A percentile compares a stretch with the other conserved stretches of the same genome.
Evolutionary conservation across 164 flowering plant species (phyloP).

Genomic region (Houttuynia cordata): DNA sequence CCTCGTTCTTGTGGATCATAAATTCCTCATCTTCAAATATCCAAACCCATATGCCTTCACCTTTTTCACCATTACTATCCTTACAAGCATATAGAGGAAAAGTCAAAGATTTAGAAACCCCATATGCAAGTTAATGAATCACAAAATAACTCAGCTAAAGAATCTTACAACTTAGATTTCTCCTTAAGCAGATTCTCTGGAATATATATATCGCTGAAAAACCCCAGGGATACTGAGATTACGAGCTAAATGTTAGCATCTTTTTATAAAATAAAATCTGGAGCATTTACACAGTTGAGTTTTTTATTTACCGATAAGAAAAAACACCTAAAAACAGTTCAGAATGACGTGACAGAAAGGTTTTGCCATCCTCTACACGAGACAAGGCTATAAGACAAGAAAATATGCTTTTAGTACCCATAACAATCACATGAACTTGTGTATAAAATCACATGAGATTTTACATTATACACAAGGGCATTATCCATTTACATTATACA

Average conservation of each 20-base stretch:
- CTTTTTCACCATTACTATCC: slow-evolving; percentile 11
- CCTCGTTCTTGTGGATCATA: slow-evolving; percentile 34
- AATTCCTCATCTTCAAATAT: slow-evolving; percentile 18
- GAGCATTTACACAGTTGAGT: neutral
- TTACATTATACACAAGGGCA: too few relatives aligned
- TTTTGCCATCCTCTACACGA: neutral
- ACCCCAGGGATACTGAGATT: slow-evolving; percentile 77
- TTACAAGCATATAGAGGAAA: neutral
- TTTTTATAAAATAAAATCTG: too few relatives aligned
- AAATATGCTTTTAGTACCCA: too few relatives aligned
- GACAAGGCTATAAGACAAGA: neutral
- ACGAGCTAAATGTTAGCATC: neutral
- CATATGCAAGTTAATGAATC: neutral
- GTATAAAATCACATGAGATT: too few relatives aligned
- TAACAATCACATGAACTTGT: too few relatives aligned
- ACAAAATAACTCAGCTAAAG: neutral
- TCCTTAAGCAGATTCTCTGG: slow-evolving; percentile 44
- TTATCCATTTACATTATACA: too few relatives aligned
- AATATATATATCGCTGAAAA: slow-evolving; percentile 65
- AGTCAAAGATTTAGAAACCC: neutral
- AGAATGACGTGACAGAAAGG: neutral
- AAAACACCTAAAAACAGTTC: neutral
- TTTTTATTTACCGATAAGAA: too few relatives aligned
- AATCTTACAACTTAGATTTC: slow-evolving; percentile 38
- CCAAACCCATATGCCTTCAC: slow-evolving; percentile 50